Percentiles rank a stretch among this genome's conserved stretches.
Conservation (phyloP, 176 grass and related monocot species). For the Bromus sterilis region DNA sequence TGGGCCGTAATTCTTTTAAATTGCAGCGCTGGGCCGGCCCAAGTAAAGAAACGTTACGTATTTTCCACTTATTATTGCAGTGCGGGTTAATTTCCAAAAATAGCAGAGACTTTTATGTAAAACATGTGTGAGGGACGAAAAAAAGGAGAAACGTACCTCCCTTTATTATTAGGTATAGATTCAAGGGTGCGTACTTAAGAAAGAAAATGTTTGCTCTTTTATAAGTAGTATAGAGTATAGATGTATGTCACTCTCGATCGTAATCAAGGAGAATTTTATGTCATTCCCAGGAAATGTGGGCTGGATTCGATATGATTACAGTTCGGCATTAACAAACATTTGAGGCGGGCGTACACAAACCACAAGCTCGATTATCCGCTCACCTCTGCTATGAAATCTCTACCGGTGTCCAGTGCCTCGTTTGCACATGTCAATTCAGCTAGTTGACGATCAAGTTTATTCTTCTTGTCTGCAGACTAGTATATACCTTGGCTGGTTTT, state of each 20-base stretch:
- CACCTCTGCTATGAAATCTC: background rate
- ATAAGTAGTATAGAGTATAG: too few species aligned
- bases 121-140: too few species aligned
- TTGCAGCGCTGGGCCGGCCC: too few species aligned
- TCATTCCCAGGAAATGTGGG: background rate
- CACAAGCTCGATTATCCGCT: background rate
- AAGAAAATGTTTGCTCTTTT: too few species aligned
- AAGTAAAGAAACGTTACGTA: too few species aligned
- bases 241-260: slow-evolving; percentile 14
- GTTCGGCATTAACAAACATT: background rate
- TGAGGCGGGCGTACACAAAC: background rate
- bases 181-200: too few species aligned
- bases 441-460: background rate
- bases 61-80: too few species aligned
- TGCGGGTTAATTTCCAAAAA: too few species aligned
- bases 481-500: background rate
- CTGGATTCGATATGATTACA: background rate
- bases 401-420: background rate
- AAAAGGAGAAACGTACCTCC: too few species aligned
- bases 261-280: background rate
- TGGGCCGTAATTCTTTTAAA: too few species aligned
- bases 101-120: too few species aligned
- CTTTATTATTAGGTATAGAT: too few species aligned
- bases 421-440: background rate
- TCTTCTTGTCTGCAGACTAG: background rate